Evolutionary conservation across 371 early-diverging fungal species (phyloP), one percentile per base, ranked within the genome.

Genomic region (Mucor circinelloides): DNA sequence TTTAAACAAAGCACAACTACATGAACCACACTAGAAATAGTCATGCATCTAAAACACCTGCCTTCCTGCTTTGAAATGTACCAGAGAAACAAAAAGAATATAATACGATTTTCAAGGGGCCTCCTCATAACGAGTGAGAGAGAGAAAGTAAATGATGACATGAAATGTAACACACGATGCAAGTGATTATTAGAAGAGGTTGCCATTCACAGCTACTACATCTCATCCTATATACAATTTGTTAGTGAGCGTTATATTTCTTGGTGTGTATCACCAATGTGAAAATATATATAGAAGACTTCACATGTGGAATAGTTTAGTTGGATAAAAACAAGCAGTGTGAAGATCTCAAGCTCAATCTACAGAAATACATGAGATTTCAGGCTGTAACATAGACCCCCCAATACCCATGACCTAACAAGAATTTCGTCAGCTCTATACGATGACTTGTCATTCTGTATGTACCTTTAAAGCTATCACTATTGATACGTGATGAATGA

Each of bases 121-220:
- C 55, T 23, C 15, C 28, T 55, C 55, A 15, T 13, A 36, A 36
- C 13, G 13, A 36, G 36, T 36, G 12, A 36, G 36, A 36, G 36
- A 13, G 36, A 23, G 48, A 21, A 23, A 25, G n/a, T 6, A 5
- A 30, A 55, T 55, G 55, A 55, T 55, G 55, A 55, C 55, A 55
- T 55, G 55, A 55, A 55, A 30, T 27, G 55, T 55, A 55, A 55
- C 55, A 55, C 55, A 55, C 48, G 48, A 48, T 23, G 48, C 48
- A 48, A 48, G 23, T 48, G 21, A 9, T 23, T 48, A 48, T 23
- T 48, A 21, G 48, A 48, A 7, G 48, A 48, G 48, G 6, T 21
- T 48, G 48, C 21, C 25, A 23, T 48, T 36, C 36, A 36, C 36
- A 36, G 13, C 36, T 36, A 36, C 13, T 46, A 42, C 21, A 19